Evolutionary conservation across 1,284 basidiomycete species (phyloP).

Genomic region (Porodaedalea pini): DNA sequence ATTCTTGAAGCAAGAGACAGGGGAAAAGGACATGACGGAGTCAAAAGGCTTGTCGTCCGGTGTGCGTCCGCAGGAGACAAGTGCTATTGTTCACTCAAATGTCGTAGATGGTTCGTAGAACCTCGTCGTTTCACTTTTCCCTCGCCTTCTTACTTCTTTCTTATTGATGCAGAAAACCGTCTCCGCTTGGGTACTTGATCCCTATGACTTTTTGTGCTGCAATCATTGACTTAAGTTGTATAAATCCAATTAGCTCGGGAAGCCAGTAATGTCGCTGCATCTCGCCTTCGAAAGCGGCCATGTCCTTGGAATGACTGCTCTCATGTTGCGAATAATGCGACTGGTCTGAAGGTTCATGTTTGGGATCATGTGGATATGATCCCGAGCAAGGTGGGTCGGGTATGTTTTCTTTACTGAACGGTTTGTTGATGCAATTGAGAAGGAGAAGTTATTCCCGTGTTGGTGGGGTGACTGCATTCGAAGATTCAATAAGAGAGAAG

Average conservation of each 20-base stretch:
- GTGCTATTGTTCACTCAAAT: neutral
- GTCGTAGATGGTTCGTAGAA: constrained; percentile 18
- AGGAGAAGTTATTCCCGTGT: constrained; percentile 37
- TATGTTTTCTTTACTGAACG: constrained; percentile 25
- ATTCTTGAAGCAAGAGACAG: neutral
- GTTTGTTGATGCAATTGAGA: constrained; percentile 28
- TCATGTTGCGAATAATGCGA: constrained; percentile 49
- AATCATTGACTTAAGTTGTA: too few species aligned
- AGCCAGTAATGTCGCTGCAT: constrained; percentile 43
- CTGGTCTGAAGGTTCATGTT: constrained; percentile 49
- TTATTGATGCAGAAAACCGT: neutral
- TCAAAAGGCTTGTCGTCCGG: neutral
- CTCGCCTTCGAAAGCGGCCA: constrained; percentile 41
- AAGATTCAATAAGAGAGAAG: constrained; percentile 32
- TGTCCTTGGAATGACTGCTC: constrained; percentile 63
- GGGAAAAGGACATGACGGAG: neutral
- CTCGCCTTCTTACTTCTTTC: neutral
- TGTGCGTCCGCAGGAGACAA: neutral
- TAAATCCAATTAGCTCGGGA: constrained; percentile 32
- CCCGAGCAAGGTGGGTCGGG: constrained; percentile 23
- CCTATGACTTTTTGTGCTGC: neutral
- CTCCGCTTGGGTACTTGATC: constrained; percentile 6
- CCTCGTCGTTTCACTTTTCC: neutral
- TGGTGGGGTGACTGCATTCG: constrained; percentile 46
- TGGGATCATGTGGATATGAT: constrained; percentile 33